Conservation (phyloP, 805 yeast genomes). For the Jamesozyma hellenica region DNA sequence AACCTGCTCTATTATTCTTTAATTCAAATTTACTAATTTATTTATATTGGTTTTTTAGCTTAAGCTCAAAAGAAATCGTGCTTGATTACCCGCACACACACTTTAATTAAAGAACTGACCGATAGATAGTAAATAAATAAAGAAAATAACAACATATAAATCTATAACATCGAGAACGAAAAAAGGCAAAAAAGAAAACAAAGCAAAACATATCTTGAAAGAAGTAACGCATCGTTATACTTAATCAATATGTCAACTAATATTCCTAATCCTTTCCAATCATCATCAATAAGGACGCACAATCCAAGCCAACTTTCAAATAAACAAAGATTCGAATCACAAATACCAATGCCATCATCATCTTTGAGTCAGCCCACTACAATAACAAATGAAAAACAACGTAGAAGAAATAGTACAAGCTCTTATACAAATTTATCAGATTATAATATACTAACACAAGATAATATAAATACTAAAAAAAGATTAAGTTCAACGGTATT, state of each 20-base stretch:
- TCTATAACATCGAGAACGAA: too few relatives aligned
- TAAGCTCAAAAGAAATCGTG: too few relatives aligned
- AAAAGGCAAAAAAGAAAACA: too few relatives aligned
- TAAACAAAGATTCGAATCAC: conserved; percentile 5
- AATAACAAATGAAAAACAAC: conserved; percentile 1
- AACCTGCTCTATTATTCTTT: too few relatives aligned
- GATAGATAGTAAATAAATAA: too few relatives aligned
- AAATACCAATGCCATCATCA: conserved; percentile 5
- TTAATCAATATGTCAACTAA: background rate
- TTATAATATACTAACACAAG: background rate
- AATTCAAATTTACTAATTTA: too few relatives aligned
- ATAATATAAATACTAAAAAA: conserved; percentile 6
- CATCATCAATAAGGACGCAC: background rate
- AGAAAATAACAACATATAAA: too few relatives aligned
- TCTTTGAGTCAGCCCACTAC: background rate
- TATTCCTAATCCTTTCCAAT: conserved; percentile 5
- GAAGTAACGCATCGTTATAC: too few relatives aligned
- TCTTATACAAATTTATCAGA: conserved; percentile 16
- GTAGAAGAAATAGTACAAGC: conserved; percentile 17
- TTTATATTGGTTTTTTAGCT: too few relatives aligned
- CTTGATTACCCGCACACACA: too few relatives aligned
- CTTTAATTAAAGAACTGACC: too few relatives aligned
- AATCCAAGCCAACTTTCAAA: background rate
- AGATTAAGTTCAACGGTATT: conserved; percentile 16
- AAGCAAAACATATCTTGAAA: too few relatives aligned